A percentile compares a stretch with the other conserved stretches of the same genome.
phyloP scores from a whole-genome alignment of 192 early-diverging fungal species.

The Pilaira anomala region DNA sequence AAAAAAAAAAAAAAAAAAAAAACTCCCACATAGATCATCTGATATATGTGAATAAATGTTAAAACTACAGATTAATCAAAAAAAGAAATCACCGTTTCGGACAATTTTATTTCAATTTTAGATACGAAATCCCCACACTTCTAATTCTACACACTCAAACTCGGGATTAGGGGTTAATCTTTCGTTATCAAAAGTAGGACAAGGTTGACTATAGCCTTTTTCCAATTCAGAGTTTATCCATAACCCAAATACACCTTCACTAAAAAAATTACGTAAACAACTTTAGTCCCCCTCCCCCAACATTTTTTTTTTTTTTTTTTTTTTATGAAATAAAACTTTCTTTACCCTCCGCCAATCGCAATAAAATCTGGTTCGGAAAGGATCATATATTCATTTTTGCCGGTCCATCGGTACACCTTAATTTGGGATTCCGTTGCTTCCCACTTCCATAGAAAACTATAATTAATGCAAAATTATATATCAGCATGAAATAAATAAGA shows the following conservation, averaged over 20 bases:
- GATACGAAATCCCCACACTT: conserved; percentile 29
- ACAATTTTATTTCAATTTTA: neutral
- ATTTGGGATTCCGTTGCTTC: conserved; percentile 33
- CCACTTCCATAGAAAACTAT: conserved; percentile 73
- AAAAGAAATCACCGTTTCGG: too few relatives aligned
- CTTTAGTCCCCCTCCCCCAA: neutral
- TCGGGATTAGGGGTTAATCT: conserved; percentile 24
- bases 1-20: too few relatives aligned
- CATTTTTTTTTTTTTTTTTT: neutral
- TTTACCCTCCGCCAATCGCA: conserved; percentile 69
- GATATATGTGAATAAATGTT: too few relatives aligned
- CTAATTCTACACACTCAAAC: conserved; percentile 33
- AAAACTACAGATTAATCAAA: too few relatives aligned
- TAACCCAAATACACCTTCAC: conserved; percentile 71
- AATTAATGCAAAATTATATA: neutral
- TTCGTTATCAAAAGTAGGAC: conserved; percentile 77
- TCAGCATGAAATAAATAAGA: too few relatives aligned
- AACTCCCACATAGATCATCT: too few relatives aligned
- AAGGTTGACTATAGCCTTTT: conserved; percentile 62
- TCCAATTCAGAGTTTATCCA: conserved; percentile 74
- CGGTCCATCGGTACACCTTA: conserved; percentile 63
- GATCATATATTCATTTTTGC: conserved; percentile 76
- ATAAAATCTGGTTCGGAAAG: conserved; percentile 66
- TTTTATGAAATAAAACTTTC: neutral
- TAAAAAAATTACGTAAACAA: neutral